Percentiles rank a stretch among this genome's conserved stretches.
Evolutionary conservation across 768 basidiomycete species (phyloP).

Genomic region (Pisolithus orientalis): DNA sequence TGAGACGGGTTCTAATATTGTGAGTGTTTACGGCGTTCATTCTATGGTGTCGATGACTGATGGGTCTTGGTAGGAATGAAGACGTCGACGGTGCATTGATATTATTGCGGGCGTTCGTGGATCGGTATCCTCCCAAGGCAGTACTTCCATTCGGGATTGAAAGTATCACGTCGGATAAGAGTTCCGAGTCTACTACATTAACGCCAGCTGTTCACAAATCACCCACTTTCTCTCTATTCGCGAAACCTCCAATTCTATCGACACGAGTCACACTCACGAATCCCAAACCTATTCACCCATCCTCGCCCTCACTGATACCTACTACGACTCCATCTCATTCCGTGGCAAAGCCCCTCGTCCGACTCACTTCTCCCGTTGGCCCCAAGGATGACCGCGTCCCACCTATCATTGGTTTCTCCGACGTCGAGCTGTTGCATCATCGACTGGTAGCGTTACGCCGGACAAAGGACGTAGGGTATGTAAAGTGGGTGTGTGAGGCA

Average conservation of each 20-base stretch:
- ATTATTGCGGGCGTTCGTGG: constrained; percentile 55
- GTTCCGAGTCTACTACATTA: neutral
- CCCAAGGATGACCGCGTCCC: constrained; percentile 76
- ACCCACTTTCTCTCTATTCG: constrained; percentile 13
- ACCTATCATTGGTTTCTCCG: constrained; percentile 68
- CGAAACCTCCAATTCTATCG: constrained; percentile 47
- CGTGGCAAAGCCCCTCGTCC: constrained; percentile 58
- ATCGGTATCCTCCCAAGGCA: constrained; percentile 54
- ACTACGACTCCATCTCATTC: constrained; percentile 3
- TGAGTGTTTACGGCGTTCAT: constrained; percentile 31
- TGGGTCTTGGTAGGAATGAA: constrained; percentile 33
- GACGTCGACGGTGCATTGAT: constrained; percentile 47
- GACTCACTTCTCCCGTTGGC: constrained; percentile 51
- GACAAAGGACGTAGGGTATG: constrained; percentile 49
- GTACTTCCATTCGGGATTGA: constrained; percentile 33
- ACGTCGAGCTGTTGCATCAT: constrained; percentile 77
- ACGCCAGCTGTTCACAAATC: constrained; percentile 1
- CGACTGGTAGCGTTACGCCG: constrained; percentile 46
- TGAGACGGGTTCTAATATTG: constrained; percentile 61
- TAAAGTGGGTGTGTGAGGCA: constrained; percentile 68
- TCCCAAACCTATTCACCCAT: neutral
- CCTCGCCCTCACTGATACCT: constrained; percentile 15
- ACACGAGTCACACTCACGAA: constrained; percentile 48
- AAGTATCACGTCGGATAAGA: neutral
- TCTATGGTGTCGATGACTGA: neutral